phyloP scores from a whole-genome alignment of 1,284 basidiomycete species.

The Paramarasmius palmivorus region DNA sequence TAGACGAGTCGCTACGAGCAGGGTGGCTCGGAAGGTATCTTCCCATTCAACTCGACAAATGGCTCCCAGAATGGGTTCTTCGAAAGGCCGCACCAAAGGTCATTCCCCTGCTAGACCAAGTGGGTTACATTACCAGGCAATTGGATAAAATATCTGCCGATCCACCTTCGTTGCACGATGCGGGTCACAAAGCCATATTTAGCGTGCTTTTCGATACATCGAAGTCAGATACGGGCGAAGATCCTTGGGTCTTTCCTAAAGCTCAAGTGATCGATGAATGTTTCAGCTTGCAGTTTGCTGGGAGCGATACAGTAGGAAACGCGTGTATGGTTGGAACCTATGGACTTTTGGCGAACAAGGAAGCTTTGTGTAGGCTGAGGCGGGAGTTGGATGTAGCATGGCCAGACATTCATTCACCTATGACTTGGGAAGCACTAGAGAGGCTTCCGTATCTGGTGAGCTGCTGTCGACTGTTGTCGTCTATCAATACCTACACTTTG shows the following conservation, averaged over 20 bases:
- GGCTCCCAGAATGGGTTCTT: neutral
- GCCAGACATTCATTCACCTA: slow-evolving; percentile 10
- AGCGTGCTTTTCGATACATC: slow-evolving; percentile 9
- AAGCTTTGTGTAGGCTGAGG: slow-evolving; percentile 4
- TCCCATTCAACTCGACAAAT: slow-evolving; percentile 6
- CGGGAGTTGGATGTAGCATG: slow-evolving; percentile 15
- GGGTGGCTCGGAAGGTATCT: slow-evolving; percentile 20
- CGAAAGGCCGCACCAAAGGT: neutral
- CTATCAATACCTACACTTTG: no score
- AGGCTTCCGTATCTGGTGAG: slow-evolving; percentile 22
- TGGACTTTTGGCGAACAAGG: slow-evolving; percentile 10
- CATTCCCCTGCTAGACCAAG: neutral
- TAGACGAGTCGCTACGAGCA: slow-evolving; percentile 14
- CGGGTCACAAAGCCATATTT: slow-evolving; percentile 9
- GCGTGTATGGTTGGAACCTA: slow-evolving; percentile 14
- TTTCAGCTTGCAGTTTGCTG: slow-evolving; percentile 11
- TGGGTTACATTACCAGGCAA: neutral
- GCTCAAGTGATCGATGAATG: slow-evolving; percentile 18
- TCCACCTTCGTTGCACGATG: neutral
- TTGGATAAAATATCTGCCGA: neutral
- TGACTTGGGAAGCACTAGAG: slow-evolving; percentile 10
- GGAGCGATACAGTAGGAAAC: slow-evolving; percentile 15
- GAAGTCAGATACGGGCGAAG: neutral
- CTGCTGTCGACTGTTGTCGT: neutral
- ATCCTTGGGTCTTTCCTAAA: slow-evolving; percentile 1